Evolutionary conservation across 1,284 basidiomycete species (phyloP).

Genomic region (Phylloboletellus chloephorus): DNA sequence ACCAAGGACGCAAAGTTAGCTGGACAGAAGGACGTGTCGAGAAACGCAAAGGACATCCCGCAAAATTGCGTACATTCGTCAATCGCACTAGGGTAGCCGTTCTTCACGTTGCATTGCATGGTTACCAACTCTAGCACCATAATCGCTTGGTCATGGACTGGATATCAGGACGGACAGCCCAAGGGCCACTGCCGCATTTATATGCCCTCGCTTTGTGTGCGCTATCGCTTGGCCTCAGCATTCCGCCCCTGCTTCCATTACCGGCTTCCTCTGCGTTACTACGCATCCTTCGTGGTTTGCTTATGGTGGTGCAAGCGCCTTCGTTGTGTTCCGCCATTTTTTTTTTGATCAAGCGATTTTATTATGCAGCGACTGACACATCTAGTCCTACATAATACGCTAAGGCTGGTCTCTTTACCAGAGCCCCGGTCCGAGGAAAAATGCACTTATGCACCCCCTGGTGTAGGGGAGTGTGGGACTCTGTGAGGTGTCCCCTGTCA

Average conservation of each 20-base stretch:
- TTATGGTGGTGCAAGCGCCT: constrained; percentile 48
- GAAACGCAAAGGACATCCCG: constrained; percentile 15
- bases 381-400: too few relatives aligned
- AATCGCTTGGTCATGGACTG: constrained; percentile 89
- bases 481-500: too few relatives aligned
- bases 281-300: constrained; percentile 48
- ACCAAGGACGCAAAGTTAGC: constrained; percentile 11
- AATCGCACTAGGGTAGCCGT: constrained; percentile 65
- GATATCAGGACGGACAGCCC: constrained; percentile 59
- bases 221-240: constrained; percentile 52
- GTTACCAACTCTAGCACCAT: constrained; percentile 79
- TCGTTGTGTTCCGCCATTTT: constrained; percentile 57
- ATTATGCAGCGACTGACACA: too few relatives aligned
- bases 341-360: too few relatives aligned
- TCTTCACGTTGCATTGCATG: constrained; percentile 77
- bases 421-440: too few relatives aligned
- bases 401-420: too few relatives aligned
- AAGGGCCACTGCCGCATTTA: constrained; percentile 72
- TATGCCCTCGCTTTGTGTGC: constrained; percentile 70
- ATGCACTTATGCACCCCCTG: too few relatives aligned
- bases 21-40: constrained; percentile 5
- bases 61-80: constrained; percentile 45
- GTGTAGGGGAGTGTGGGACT: too few relatives aligned
- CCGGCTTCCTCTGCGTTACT: constrained; percentile 27
- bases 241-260: constrained; percentile 38